phyloP scores from a whole-genome alignment of 768 basidiomycete genomes.

The Pleurotus tuber-regium region DNA sequence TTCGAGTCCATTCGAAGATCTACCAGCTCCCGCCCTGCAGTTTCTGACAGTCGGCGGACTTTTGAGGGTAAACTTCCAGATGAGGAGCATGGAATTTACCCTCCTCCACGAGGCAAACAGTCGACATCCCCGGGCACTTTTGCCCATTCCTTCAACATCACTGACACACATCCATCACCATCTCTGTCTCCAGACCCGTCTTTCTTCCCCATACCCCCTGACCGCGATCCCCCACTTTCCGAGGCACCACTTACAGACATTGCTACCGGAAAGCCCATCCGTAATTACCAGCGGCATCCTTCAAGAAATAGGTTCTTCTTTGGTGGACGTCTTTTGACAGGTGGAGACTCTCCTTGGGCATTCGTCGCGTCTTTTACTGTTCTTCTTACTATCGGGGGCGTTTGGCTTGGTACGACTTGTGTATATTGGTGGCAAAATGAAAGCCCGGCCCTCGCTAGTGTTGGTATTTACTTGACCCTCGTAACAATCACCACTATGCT shows the following conservation, averaged over 20 bases:
- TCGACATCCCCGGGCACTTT: conserved; percentile 14
- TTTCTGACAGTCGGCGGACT: conserved; percentile 20
- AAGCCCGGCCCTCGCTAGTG: conserved; percentile 65
- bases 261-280: conserved; percentile 39
- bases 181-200: conserved; percentile 18
- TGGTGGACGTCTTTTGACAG: conserved; percentile 70
- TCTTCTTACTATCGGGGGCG: conserved; percentile 63
- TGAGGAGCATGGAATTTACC: conserved; percentile 29
- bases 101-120: conserved; percentile 19
- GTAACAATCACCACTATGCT: conserved; percentile 76
- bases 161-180: conserved; percentile 13
- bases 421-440: conserved; percentile 87
- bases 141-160: conserved; percentile 12
- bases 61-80: conserved; percentile 32
- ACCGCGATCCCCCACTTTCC: conserved; percentile 29
- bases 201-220: conserved; percentile 19
- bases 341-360: conserved; percentile 84
- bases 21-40: conserved; percentile 18
- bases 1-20: conserved; percentile 43
- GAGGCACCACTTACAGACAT: conserved; percentile 34
- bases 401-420: conserved; percentile 88
- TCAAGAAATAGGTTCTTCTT: conserved; percentile 79
- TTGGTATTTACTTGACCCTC: conserved; percentile 49
- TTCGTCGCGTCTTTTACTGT: conserved; percentile 66
- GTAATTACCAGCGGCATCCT: conserved; percentile 63